These are phyloP conservation scores for Phytophthora uliginosa DNA, from an alignment of 352 stramenopile species.

Conservation along the genomic window DNA sequence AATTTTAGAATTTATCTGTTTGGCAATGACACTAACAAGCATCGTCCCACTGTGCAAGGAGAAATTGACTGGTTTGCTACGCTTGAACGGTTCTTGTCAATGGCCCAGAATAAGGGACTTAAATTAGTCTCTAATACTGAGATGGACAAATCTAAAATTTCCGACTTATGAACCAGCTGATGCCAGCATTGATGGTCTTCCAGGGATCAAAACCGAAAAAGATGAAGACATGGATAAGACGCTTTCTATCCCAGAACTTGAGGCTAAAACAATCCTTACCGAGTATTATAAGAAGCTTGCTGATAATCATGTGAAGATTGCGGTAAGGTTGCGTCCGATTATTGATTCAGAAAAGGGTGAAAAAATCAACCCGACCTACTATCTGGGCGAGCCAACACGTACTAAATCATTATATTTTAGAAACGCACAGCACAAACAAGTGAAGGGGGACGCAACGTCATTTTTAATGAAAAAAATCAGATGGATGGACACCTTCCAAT, in stretches of 20 bases:
- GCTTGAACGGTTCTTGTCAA: neutral
- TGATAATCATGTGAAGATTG: neutral
- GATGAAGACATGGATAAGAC: neutral
- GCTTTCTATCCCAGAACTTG: neutral
- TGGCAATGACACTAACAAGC: neutral
- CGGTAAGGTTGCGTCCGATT: neutral
- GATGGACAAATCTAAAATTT: neutral
- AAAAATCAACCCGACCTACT: neutral
- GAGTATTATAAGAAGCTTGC: neutral
- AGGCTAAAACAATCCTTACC: neutral
- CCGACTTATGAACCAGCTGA: neutral
- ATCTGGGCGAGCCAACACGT: too few relatives aligned
- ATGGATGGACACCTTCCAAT: slow-evolving; percentile 2
- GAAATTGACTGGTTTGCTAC: neutral
- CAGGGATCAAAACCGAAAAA: neutral
- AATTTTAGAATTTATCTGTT: neutral
- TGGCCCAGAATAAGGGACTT: neutral
- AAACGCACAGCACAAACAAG: too few relatives aligned
- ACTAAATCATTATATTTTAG: too few relatives aligned
- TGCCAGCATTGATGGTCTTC: neutral
- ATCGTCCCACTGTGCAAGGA: neutral
- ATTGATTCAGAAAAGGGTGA: neutral
- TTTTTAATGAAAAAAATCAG: slow-evolving; percentile 1
- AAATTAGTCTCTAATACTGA: neutral
- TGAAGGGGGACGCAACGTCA: neutral